Evolutionary conservation across 1,139 yeast species (phyloP), one percentile per base, ranked within the genome.

Genomic region (Pichia sp.): DNA sequence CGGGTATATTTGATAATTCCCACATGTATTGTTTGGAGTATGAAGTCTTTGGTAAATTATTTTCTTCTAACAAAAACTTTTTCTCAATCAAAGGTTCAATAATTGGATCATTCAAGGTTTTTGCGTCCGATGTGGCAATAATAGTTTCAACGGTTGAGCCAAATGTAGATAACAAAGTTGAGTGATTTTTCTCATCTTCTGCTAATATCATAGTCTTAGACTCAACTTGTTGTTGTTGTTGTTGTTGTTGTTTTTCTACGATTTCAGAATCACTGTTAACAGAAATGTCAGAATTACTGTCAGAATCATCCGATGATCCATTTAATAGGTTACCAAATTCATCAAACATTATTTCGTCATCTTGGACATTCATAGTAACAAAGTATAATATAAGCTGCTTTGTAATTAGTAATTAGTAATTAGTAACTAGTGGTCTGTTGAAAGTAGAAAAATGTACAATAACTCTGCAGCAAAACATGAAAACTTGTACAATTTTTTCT

Each of bases 281-380:
- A 11, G 56, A 56, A 26, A 26, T 30, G 5, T 48, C 53, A 15
- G 52, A 45, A 12, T 46, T 46, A 35, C 43, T 39, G 39, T 49
- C 50, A 25, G 42, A 48, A 46, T 40, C 56, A 34, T 36, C 49
- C 1, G 46, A 53, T 50, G 42, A 69, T 34, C 68, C 79, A 6
- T 85, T 89, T 29, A 88, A 73, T 42, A 75, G 74, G 62, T 86
- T 85, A 39, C 95, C 95, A 64, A 86, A 80, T 76, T 88, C 96
- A 65, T 87, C 96, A 64, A 83, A 85, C 26, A 77, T 64, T 52
- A 45, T 15, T 7, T 36, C 49, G 12, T 45, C 45, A 15, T 42
- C 40, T 16, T 80, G 85, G 40, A 74, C 80, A 50, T 39, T 30
- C 48, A 45, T 48, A 2, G 8, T 13, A 13, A 22, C 13, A 29